A percentile compares a stretch with the other conserved stretches of the same genome.
These are phyloP conservation scores for Hyphopichia fennica DNA, from an alignment of 1,139 yeast species.

Conservation along the genomic window DNA sequence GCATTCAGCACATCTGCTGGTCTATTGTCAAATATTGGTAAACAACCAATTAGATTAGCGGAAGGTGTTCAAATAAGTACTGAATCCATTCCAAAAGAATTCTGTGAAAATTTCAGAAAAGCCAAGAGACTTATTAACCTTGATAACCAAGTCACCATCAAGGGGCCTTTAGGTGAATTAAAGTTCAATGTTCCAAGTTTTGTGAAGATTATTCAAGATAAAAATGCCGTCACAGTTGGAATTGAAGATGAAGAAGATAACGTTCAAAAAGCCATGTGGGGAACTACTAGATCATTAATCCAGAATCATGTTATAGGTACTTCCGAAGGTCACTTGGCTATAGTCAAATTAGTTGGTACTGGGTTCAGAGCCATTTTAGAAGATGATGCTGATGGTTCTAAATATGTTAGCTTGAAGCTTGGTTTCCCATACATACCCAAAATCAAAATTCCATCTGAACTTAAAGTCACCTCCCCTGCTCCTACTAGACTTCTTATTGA, in stretches of 20 bases:
- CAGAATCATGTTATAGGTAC: slow-evolving; percentile 84
- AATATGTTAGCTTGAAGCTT: slow-evolving; percentile 70
- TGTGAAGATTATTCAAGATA: slow-evolving; percentile 41
- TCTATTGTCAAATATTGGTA: slow-evolving; percentile 41
- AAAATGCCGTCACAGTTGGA: slow-evolving; percentile 47
- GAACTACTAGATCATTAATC: slow-evolving; percentile 79
- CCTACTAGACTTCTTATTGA: slow-evolving; percentile 88
- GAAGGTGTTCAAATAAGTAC: slow-evolving; percentile 33
- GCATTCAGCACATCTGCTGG: slow-evolving; percentile 26
- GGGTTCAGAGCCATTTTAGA: slow-evolving; percentile 89
- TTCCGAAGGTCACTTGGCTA: slow-evolving; percentile 87
- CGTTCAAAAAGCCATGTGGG: slow-evolving; percentile 91
- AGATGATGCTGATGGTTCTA: slow-evolving; percentile 48
- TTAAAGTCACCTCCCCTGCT: slow-evolving; percentile 73
- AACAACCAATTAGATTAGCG: slow-evolving; percentile 35
- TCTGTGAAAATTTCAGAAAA: slow-evolving; percentile 60
- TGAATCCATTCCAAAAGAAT: slow-evolving; percentile 43
- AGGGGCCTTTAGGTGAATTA: slow-evolving; percentile 80
- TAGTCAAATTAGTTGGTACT: slow-evolving; percentile 90
- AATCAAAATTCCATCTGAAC: slow-evolving; percentile 74
- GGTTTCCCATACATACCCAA: slow-evolving; percentile 72
- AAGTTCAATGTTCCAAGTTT: slow-evolving; percentile 72
- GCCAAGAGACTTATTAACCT: slow-evolving; percentile 63
- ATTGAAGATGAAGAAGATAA: slow-evolving; percentile 60
- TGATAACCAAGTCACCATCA: slow-evolving; percentile 61